Base-by-base conservation (phyloP, 139 green algal species). In the Spirogloea muscicola region DNA sequence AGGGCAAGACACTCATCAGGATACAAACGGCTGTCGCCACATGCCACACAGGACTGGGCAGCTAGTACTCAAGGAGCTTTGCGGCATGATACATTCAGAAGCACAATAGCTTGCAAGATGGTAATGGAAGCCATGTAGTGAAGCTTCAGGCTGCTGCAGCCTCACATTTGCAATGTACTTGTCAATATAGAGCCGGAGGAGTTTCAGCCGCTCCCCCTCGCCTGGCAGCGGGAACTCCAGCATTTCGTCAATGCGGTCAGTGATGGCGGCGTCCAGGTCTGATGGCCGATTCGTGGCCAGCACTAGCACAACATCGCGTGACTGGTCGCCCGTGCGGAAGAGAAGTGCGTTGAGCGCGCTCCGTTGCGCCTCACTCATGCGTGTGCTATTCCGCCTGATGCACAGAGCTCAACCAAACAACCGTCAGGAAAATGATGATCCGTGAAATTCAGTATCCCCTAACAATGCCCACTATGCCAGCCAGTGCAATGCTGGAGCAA, bases 291-390 rank as follows among this genome's bases (percentile, higher is more conserved):
- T 87, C 37, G 72, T 85, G n/a, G 82, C 82, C 4, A 87, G 55
- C 3, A 87, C 80, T 6, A 87, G 49, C 31, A 79, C 39, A 16
- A 87, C 67, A 64, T 84, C 33, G 21, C 65, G 64, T 36, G 52
- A 72, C 49, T 85, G 79, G 61, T 85, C 77, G 25, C 79, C 79
- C 4, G 80, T 86, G 0, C 80, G 78, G 57, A 74, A 96, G 27
- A 98, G 88, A 80, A 95, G 74, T 6, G 94, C 94, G 77, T 98
- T 98, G 41, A 98, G 86, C 5, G 94, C 90, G 6, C 87, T 91
- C 9, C 94, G 84, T 67, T 96, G 84, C 16, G 87, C 38, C 84
- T 98, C 94, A 52, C 86, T 93, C 90, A 96, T 93, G 49, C 82
- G 52, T 25, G 41, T 76, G n/a, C 76, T 77, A 10, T 77, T 77